Conservation (phyloP, 2,329 filamentous ascomycete genomes). For the Trichoderma aggressivum region DNA sequence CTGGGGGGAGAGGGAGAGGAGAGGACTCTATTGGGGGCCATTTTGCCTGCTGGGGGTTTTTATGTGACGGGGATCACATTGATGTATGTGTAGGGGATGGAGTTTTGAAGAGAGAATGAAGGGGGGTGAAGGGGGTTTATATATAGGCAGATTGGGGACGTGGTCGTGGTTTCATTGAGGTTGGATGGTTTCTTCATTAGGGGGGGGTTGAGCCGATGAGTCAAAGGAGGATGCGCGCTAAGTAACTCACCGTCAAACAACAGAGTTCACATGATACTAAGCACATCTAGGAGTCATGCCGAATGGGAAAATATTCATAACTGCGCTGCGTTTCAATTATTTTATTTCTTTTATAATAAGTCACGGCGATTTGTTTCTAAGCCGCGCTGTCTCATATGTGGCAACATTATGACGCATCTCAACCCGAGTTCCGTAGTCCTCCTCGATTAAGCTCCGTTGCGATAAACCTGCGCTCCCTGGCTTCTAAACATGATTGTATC, state of each 20-base stretch:
- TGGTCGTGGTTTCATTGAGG: neutral
- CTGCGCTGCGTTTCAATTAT: neutral
- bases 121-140: neutral
- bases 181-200: neutral
- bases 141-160: neutral
- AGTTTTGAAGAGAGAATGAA: neutral
- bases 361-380: neutral
- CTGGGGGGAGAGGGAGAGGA: constrained; percentile 26
- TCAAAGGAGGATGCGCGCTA: constrained; percentile 14
- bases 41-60: neutral
- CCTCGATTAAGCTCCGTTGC: constrained; percentile 60
- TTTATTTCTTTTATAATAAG: neutral
- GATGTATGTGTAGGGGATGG: neutral
- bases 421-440: neutral
- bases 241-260: neutral
- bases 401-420: neutral
- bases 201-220: constrained; percentile 7
- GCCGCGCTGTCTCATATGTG: neutral
- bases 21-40: constrained; percentile 20
- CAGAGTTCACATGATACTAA: neutral
- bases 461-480: constrained; percentile 70
- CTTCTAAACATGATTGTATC: constrained; percentile 82
- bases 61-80: neutral
- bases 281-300: neutral
- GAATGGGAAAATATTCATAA: neutral